Base-by-base conservation (phyloP, 352 stramenopile species). In the Globisporangium nunn region DNA sequence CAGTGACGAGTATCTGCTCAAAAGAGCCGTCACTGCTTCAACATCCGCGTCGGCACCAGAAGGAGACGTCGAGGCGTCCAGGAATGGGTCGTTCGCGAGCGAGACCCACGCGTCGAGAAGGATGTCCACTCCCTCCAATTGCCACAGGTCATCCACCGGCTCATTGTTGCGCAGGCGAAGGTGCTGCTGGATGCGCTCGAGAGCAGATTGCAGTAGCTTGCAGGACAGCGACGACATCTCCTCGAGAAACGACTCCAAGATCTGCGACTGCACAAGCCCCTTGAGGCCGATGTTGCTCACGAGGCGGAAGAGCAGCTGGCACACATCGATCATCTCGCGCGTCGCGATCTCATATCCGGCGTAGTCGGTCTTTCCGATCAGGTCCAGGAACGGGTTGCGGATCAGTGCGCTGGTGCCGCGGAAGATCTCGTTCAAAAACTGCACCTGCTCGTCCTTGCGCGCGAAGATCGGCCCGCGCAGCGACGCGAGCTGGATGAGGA, bases 251-350 rank as follows among this genome's bases (percentile, higher is more conserved):
- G 66, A 63, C 37, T 66, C 62, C n/a, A 87, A 79, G 8, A 94
- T 66, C 30, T 79, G 64, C 0, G 69, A 50, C 31, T 59, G 58
- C 35, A 82, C 51, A 3, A 89, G 69, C 14, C 64, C 67, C 28
- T 82, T 66, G 5, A 91, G 61, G 0, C 81, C 82, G 52, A 92
- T 71, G 56, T 91, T 94, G 58, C 74, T 87, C 18, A 89, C 75
- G 37, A 94, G 63, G 1, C 85, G 78, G 56, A 87, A 90, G 30
- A 89, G 64, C 28, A 94, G 57, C 50, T 91, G 85, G 41, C 85
- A 93, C 52, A 88, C 83, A 49, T 94, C 85, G 33, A 94, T 91
- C 66, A 93, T 65, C 50, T 94, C 85, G 15, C 75, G 76, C 18
- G 81, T 90, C 28, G 82, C 81, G 15, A 92, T 71, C 50, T 90